Evolutionary conservation across 306 rosid genomes (phyloP), one percentile per base, ranked within the genome.

Genomic region (Dryas drummondii): DNA sequence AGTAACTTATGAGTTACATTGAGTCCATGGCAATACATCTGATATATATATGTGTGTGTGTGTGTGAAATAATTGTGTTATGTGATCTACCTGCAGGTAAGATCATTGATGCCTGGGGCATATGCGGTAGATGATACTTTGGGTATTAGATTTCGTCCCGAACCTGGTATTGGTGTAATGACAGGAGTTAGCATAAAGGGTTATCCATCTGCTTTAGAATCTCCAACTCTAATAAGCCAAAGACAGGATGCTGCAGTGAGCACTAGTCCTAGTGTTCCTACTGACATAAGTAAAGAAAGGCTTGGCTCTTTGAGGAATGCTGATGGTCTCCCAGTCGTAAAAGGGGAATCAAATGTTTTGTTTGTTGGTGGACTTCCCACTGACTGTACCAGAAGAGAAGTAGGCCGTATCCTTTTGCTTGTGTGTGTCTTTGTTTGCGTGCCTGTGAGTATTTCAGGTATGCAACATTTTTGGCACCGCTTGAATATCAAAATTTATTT

Each of bases 341-440:
- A 77, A 11, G 79, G 47, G 15, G 97, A 89, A 51, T 89, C 97
- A 1, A 91, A 89, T 46, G 26, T 91, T 81, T 80, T 92, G 77
- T 89, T 86, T 80, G 91, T 90, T 44, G 91, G 79, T 58, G 90
- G 89, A 68, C 93, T 92, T 71, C 97, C 97, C 5, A 84, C 76
- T 6, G 89, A 92, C 79, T 90, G 93, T 85, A 92, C 91, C 53
- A 87, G 97, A 85, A 87, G 97, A 83, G 97, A 90, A 90, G 96
- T 90, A 49, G 91, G 96, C 44, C 93, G 96, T 90, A 90, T 92
- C 97, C 96, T 89, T 81, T 81, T 82, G 60, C 62, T 70, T 51
- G 7, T 32, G 45, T 67, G 22, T 22, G 22, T 22, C 22, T 22
- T 22, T 22, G 22, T 22, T 22, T 22, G 45, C 72, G 68, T 73